Base-by-base conservation (phyloP, 2,329 filamentous ascomycete species). In the Aureobasidium sp. region DNA sequence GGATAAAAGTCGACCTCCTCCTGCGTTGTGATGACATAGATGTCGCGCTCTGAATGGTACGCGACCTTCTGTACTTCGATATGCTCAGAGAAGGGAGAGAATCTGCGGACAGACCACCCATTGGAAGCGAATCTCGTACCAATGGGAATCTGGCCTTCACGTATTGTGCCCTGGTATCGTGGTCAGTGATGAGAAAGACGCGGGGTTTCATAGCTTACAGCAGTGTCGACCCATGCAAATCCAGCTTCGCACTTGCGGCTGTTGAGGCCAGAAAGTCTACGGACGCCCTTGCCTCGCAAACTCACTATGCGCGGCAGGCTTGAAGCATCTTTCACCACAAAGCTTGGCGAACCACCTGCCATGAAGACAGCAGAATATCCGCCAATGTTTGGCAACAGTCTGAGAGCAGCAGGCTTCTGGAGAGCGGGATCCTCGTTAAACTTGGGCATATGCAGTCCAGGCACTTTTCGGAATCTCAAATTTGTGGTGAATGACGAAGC, bases 341-440 rank as follows among this genome's bases (percentile, higher is more conserved):
- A 92, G 63, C 86, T 87, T 0, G 93, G 89, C 0, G 90, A 90
- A 4, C 82, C 75, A 0, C 93, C 92, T 0, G 91, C 87, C 55
- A 97, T 81, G 70, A 96, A 94, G 1, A 97, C 87, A 1, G 89
- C 84, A 70, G 85, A 87, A 72, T 92, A 91, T 3, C 91, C 90
- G 34, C 82, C 84, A n/a, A 97, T 71, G 62, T 90, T 87, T 61
- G 78, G 70, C 47, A 88, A 81, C 1, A 79, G 75, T 1, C 83
- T 78, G 42, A 91, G 76, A 0, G 86, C 79, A 52, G 75, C 71
- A 58, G 78, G 72, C 25, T 85, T 79, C 17, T 79, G 74, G 0
- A 76, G 71, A 2, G 80, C 77, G 36, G 77, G 76, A 55, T 83
- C 74, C 47, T 79, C 76, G 14, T 79, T 73, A 64, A 78, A 80